These are phyloP conservation scores for Alternaria angustiovoidea DNA, from an alignment of 2,329 filamentous ascomycete genomes.

Conservation along the genomic window DNA sequence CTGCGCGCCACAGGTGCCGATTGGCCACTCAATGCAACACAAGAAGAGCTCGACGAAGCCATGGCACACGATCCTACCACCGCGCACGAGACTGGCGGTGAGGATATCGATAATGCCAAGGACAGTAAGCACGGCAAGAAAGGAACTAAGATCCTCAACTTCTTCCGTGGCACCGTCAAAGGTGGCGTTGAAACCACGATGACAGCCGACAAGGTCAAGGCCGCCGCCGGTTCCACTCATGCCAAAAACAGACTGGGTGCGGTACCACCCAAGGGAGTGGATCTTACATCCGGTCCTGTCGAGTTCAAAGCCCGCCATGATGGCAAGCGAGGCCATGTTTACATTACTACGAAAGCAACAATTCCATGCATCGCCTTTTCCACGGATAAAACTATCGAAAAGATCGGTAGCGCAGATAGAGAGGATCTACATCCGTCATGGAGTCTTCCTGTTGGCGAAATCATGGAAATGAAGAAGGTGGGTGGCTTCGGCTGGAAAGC, in stretches of 20 bases:
- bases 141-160: conserved; percentile 63
- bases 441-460: conserved; percentile 74
- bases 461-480: conserved; percentile 78
- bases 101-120: conserved; percentile 62
- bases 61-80: conserved; percentile 57
- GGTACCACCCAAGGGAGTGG: conserved; percentile 59
- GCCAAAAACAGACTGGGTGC: conserved; percentile 78
- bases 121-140: conserved; percentile 57
- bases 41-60: conserved; percentile 72
- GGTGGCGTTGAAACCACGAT: conserved; percentile 76
- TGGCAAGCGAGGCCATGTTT: conserved; percentile 75
- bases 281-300: conserved; percentile 69
- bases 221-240: conserved; percentile 66
- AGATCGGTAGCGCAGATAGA: conserved; percentile 57
- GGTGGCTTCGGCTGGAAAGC: conserved; percentile 86
- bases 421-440: conserved; percentile 68
- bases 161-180: conserved; percentile 75
- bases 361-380: conserved; percentile 74
- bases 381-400: conserved; percentile 59
- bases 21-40: conserved; percentile 66
- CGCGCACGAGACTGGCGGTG: conserved; percentile 60
- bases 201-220: conserved; percentile 74
- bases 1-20: conserved; percentile 62
- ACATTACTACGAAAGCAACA: conserved; percentile 72
- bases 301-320: conserved; percentile 77